Evolutionary conservation across 2,329 filamentous ascomycete species (phyloP).

Genomic region (Hortaea sp.): DNA sequence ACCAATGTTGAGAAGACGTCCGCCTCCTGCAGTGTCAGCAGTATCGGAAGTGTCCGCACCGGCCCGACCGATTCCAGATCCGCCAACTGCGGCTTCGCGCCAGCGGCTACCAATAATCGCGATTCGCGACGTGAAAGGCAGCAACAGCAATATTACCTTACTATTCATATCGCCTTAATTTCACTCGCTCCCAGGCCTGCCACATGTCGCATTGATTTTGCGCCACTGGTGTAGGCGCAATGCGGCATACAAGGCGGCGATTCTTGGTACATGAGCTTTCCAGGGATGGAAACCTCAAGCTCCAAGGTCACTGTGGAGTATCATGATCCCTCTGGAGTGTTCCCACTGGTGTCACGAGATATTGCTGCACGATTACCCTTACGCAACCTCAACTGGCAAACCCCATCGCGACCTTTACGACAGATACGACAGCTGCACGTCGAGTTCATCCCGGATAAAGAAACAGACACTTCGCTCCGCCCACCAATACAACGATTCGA

Average conservation of each 20-base stretch:
- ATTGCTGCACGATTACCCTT: conserved; percentile 72
- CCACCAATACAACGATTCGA: conserved; percentile 10
- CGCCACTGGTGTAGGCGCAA: conserved; percentile 13
- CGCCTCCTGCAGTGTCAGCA: background rate
- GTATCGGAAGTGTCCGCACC: background rate
- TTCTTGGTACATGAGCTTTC: conserved; percentile 8
- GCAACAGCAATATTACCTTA: no score
- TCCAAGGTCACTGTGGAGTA: conserved; percentile 66
- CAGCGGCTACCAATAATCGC: no score
- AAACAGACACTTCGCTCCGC: conserved; percentile 16
- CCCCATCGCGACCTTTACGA: conserved; percentile 76
- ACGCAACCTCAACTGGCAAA: conserved; percentile 93
- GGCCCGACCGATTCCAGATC: background rate
- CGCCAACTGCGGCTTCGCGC: background rate
- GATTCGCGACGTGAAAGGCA: no score
- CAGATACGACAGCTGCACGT: conserved; percentile 91
- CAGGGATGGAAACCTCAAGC: conserved; percentile 29
- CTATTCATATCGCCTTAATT: no score
- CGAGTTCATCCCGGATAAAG: conserved; percentile 57
- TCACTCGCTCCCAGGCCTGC: no score
- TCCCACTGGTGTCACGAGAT: conserved; percentile 68
- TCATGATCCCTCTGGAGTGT: conserved; percentile 84
- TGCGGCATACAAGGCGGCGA: conserved; percentile 11
- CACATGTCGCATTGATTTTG: background rate
- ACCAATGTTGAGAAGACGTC: background rate